Evolutionary conservation across 2,329 filamentous ascomycete genomes (phyloP).

Genomic region (Elsinoe perseae): DNA sequence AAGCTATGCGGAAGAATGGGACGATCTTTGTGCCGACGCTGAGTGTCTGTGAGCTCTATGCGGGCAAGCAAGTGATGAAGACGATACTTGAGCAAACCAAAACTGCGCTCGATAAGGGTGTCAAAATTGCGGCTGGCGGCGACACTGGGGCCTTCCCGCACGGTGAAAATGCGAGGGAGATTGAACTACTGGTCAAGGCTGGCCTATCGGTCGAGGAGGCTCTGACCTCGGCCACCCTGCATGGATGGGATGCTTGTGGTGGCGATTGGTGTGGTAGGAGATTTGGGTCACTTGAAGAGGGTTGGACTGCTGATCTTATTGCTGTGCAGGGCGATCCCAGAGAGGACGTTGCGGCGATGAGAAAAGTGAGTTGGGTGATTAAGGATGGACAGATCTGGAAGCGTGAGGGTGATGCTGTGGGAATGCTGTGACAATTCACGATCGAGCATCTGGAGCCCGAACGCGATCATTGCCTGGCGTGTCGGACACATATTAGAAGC

Average conservation of each 20-base stretch:
- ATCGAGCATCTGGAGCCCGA: too few relatives aligned
- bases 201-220: slow-evolving; percentile 46
- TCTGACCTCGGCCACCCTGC: slow-evolving; percentile 43
- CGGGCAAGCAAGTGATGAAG: slow-evolving; percentile 23
- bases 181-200: slow-evolving; percentile 48
- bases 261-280: slow-evolving; percentile 43
- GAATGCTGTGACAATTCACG: background rate
- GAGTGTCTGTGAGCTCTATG: slow-evolving; percentile 36
- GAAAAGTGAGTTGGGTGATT: slow-evolving; percentile 49
- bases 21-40: slow-evolving; percentile 49
- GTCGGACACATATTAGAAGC: too few relatives aligned
- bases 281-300: slow-evolving; percentile 47
- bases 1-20: slow-evolving; percentile 38
- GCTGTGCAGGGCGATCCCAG: slow-evolving; percentile 41
- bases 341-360: slow-evolving; percentile 36
- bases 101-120: slow-evolving; percentile 40
- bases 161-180: slow-evolving; percentile 46
- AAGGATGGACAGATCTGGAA: slow-evolving; percentile 50
- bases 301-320: slow-evolving; percentile 46
- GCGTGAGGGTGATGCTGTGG: slow-evolving; percentile 22
- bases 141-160: slow-evolving; percentile 50
- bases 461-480: too few relatives aligned
- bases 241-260: slow-evolving; percentile 51
- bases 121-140: slow-evolving; percentile 46
- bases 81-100: slow-evolving; percentile 31